Percentiles rank a stretch among this genome's conserved stretches.
Conservation (phyloP, 2,329 filamentous ascomycete species). For the Aspergillaceae sp. region DNA sequence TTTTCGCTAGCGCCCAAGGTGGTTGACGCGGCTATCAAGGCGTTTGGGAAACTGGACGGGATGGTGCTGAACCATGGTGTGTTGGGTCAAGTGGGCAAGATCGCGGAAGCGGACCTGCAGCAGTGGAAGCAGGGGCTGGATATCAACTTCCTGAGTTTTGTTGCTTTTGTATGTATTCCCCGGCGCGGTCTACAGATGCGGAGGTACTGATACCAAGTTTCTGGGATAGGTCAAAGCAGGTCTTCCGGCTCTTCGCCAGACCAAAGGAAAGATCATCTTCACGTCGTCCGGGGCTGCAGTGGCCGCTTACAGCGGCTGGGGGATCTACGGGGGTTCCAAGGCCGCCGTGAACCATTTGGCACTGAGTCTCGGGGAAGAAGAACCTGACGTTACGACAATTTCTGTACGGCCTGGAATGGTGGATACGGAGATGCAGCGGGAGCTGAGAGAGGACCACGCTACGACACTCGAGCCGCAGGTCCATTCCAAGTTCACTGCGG, state of each 20-base stretch:
- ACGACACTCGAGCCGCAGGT: slow-evolving; percentile 51
- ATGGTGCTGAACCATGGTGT: slow-evolving; percentile 83
- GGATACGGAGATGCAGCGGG: slow-evolving; percentile 35
- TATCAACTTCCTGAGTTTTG: slow-evolving; percentile 75
- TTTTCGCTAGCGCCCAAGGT: slow-evolving; percentile 49
- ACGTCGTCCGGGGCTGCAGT: slow-evolving; percentile 29
- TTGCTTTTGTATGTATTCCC: slow-evolving; percentile 58
- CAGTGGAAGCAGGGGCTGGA: slow-evolving; percentile 72
- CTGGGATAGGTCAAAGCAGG: slow-evolving; percentile 20
- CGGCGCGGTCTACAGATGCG: not conserved
- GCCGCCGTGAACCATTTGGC: slow-evolving; percentile 29
- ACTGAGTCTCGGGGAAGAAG: slow-evolving; percentile 22
- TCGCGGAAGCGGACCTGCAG: slow-evolving; percentile 59
- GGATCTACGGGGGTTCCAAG: slow-evolving; percentile 29
- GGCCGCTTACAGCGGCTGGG: slow-evolving; percentile 27
- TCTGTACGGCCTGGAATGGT: slow-evolving; percentile 28
- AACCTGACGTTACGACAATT: slow-evolving; percentile 18
- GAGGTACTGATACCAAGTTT: not conserved
- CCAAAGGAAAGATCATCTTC: slow-evolving; percentile 29
- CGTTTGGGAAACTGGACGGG: slow-evolving; percentile 68
- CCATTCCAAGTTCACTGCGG: slow-evolving; percentile 56
- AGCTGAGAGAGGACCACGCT: slow-evolving; percentile 65
- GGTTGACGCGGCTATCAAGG: slow-evolving; percentile 54
- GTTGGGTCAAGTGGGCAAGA: slow-evolving; percentile 63
- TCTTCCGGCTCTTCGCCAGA: slow-evolving; percentile 23